A percentile compares a stretch with the other conserved stretches of the same genome.
phyloP scores from a whole-genome alignment of 176 grass and related monocot genomes.

The Juncus effusus region DNA sequence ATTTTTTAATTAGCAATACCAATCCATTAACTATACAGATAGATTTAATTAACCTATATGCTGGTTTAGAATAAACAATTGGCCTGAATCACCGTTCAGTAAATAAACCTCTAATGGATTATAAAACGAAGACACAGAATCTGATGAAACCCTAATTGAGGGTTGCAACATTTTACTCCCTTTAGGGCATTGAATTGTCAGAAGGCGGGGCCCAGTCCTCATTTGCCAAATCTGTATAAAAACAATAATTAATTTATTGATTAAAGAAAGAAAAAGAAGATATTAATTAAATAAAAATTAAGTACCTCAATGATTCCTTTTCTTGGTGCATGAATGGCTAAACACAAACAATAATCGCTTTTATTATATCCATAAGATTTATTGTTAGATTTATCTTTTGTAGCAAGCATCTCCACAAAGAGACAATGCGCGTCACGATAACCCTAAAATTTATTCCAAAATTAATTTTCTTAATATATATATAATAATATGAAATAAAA shows the following conservation, averaged over 20 bases:
- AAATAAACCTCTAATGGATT: conserved; percentile 79
- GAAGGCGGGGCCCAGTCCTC: conserved; percentile 69
- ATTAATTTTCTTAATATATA: not conserved
- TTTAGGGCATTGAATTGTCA: conserved; percentile 83
- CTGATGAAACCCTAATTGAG: conserved; percentile 43
- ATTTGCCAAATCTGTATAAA: conserved; percentile 85
- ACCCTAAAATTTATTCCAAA: conserved; percentile 39
- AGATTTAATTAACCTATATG: conserved; percentile 43
- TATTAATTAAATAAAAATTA: not conserved
- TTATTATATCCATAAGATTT: conserved; percentile 55
- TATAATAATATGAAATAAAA: too few species aligned
- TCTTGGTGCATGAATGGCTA: conserved; percentile 93
- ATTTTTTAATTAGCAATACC: not conserved
- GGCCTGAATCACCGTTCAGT: conserved; percentile 87
- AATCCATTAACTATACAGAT: conserved; percentile 1
- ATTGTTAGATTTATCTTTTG: conserved; percentile 57
- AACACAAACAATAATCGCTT: conserved; percentile 85
- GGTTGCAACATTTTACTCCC: conserved; percentile 82
- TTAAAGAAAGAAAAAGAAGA: not conserved
- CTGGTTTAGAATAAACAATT: conserved; percentile 75
- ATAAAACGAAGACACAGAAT: conserved; percentile 31
- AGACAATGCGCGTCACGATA: conserved; percentile 95
- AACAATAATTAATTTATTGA: not conserved
- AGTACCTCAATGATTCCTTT: conserved; percentile 94
- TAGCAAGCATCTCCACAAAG: conserved; percentile 82